A percentile compares a stretch with the other conserved stretches of the same genome.
These are phyloP conservation scores for Apiospora saccharicola DNA, from an alignment of 2,329 filamentous ascomycete species.

Conservation along the genomic window DNA sequence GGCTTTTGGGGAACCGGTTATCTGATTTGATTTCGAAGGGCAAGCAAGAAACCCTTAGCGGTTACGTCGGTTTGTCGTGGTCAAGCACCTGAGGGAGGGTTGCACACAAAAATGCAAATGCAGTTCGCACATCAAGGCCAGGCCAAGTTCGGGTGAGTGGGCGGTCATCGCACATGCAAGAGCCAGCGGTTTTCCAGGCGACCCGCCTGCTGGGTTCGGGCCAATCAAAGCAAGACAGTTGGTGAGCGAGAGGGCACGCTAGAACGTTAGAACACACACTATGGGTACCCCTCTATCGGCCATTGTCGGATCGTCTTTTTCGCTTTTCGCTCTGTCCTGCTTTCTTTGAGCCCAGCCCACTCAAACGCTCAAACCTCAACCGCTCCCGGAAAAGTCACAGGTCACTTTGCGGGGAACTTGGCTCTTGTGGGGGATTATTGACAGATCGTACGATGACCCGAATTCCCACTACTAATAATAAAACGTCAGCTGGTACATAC, in stretches of 20 bases:
- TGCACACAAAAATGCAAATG: background rate
- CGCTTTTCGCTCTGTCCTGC: background rate
- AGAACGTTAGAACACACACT: background rate
- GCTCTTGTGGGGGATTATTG: background rate
- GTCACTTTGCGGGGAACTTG: constrained; percentile 11
- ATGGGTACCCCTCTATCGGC: background rate
- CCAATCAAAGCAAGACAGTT: constrained; percentile 1
- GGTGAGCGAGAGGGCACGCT: constrained; percentile 3
- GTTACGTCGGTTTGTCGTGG: constrained; percentile 16
- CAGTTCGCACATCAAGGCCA: background rate
- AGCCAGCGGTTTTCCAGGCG: background rate
- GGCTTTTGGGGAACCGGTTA: background rate
- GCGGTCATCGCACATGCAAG: constrained; percentile 15
- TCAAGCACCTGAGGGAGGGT: background rate
- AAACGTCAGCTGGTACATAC: background rate
- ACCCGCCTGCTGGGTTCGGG: background rate
- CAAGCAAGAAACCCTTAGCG: background rate
- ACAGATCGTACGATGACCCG: constrained; percentile 1
- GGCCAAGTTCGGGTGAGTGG: background rate
- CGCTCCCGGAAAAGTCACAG: constrained; percentile 3
- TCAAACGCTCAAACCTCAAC: background rate
- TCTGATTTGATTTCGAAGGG: background rate
- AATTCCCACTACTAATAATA: background rate
- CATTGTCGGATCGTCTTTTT: constrained; percentile 3
- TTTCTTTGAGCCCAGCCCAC: background rate